These are phyloP conservation scores for Pichia thaimueangensis DNA, from an alignment of 805 yeast species.

Conservation along the genomic window DNA sequence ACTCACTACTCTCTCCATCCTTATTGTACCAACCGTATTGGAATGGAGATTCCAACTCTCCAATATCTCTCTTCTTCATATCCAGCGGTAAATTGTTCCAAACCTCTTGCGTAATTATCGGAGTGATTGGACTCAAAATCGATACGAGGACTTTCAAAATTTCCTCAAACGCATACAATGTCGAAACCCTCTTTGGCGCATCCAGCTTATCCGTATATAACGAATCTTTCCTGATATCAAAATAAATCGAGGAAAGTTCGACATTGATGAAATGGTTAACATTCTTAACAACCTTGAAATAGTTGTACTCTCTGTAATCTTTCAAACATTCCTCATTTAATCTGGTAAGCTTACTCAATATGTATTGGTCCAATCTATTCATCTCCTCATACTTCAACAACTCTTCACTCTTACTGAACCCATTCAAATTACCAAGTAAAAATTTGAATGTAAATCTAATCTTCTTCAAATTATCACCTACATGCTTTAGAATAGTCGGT, in stretches of 20 bases:
- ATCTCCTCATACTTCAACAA: conserved; percentile 36
- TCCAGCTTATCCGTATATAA: conserved; percentile 60
- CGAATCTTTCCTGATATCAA: conserved; percentile 80
- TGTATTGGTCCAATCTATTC: conserved; percentile 50
- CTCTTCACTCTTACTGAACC: conserved; percentile 14
- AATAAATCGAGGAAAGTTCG: conserved; percentile 74
- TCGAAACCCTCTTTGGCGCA: conserved; percentile 46
- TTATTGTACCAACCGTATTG: conserved; percentile 36
- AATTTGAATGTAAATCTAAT: conserved; percentile 75
- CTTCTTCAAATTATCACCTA: conserved; percentile 75
- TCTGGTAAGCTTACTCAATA: conserved; percentile 47
- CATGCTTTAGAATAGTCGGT: conserved; percentile 63
- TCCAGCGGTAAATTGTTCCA: conserved; percentile 55
- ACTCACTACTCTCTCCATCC: conserved; percentile 7
- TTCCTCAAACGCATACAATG: conserved; percentile 59
- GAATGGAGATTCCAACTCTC: conserved; percentile 37
- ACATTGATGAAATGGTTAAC: conserved; percentile 68
- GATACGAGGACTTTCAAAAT: conserved; percentile 58
- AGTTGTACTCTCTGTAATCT: conserved; percentile 54
- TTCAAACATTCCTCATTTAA: conserved; percentile 38
- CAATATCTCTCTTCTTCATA: conserved; percentile 16
- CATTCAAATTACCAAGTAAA: conserved; percentile 69
- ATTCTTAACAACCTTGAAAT: conserved; percentile 61
- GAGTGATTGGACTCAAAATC: conserved; percentile 72
- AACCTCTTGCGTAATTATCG: conserved; percentile 79